Percentiles rank a stretch among this genome's conserved stretches.
phyloP scores from a whole-genome alignment of 2,329 filamentous ascomycete genomes.

The Colletotrichum camelliae region DNA sequence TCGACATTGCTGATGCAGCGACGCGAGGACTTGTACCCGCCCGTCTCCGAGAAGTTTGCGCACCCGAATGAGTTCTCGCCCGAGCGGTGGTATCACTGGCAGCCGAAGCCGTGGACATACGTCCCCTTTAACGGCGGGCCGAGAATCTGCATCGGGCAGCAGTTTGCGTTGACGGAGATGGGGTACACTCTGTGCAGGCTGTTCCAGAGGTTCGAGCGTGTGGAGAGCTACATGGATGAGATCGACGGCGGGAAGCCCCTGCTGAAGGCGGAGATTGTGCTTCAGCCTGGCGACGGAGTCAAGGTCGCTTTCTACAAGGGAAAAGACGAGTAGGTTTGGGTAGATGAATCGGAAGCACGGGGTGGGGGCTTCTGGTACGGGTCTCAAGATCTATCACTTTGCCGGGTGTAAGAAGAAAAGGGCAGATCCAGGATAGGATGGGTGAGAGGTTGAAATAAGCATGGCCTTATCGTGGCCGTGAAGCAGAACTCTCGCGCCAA shows the following conservation, averaged over 20 bases:
- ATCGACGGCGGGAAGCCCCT: constrained; percentile 58
- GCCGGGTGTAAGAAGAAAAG: neutral
- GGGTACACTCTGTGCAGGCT: constrained; percentile 74
- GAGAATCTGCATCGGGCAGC: constrained; percentile 78
- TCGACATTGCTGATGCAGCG: constrained; percentile 77
- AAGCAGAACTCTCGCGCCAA: neutral
- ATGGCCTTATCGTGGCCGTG: neutral
- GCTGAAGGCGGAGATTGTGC: constrained; percentile 64
- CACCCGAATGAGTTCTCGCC: constrained; percentile 62
- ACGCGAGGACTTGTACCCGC: constrained; percentile 65
- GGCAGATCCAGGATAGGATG: neutral
- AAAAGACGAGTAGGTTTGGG: constrained; percentile 18
- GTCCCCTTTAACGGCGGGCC: constrained; percentile 79
- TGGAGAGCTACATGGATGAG: constrained; percentile 63
- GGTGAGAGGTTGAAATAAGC: neutral
- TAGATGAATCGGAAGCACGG: neutral
- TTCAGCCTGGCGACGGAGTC: constrained; percentile 65
- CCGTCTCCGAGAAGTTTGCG: constrained; percentile 48
- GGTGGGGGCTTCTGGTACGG: neutral
- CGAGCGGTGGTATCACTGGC: constrained; percentile 69
- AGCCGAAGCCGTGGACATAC: constrained; percentile 72
- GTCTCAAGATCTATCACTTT: neutral
- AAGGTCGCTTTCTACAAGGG: constrained; percentile 59
- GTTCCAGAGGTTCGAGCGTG: constrained; percentile 72
- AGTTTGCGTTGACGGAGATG: constrained; percentile 82